These are phyloP conservation scores for Saccharomyces pastorianus DNA, from an alignment of 1,139 yeast species.

Conservation along the genomic window DNA sequence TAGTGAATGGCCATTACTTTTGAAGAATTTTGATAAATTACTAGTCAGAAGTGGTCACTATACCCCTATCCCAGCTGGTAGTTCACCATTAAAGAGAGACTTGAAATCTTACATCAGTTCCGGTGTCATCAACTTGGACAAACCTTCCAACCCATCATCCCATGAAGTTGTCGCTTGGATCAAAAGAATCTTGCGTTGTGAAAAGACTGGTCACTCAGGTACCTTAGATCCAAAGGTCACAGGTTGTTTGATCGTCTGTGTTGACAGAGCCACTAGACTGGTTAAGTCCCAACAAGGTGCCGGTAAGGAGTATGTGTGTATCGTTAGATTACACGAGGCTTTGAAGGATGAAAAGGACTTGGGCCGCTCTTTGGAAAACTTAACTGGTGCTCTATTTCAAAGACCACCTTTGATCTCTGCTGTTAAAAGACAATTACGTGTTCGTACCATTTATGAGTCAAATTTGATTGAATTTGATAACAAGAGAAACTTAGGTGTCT, in stretches of 20 bases:
- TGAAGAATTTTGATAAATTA: slow-evolving; percentile 89
- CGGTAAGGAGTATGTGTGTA: slow-evolving; percentile 98
- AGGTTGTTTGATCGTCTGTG: slow-evolving; percentile 93
- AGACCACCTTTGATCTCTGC: slow-evolving; percentile 99
- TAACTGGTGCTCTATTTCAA: slow-evolving; percentile 97
- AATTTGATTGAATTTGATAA: slow-evolving; percentile 92
- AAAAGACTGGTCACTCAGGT: slow-evolving; percentile 98
- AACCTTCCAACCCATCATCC: slow-evolving; percentile 95
- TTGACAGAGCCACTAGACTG: slow-evolving; percentile 94
- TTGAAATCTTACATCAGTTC: slow-evolving; percentile 81
- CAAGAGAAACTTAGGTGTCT: slow-evolving; percentile 93
- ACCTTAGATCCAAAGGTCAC: slow-evolving; percentile 98
- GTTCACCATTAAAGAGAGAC: slow-evolving; percentile 92
- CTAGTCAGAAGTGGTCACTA: slow-evolving; percentile 93
- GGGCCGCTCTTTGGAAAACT: slow-evolving; percentile 83
- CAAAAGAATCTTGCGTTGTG: slow-evolving; percentile 87
- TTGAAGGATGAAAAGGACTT: slow-evolving; percentile 84
- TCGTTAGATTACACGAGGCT: slow-evolving; percentile 90
- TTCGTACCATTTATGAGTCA: slow-evolving; percentile 94
- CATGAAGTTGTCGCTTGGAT: slow-evolving; percentile 99
- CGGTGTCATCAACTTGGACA: slow-evolving; percentile 94
- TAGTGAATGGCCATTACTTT: slow-evolving; percentile 88
- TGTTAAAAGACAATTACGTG: slow-evolving; percentile 97
- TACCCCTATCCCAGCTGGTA: slow-evolving; percentile 93
- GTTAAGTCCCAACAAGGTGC: slow-evolving; percentile 99